These are phyloP conservation scores for Insectozyma bohioensis DNA, from an alignment of 1,139 yeast species.

Conservation along the genomic window DNA sequence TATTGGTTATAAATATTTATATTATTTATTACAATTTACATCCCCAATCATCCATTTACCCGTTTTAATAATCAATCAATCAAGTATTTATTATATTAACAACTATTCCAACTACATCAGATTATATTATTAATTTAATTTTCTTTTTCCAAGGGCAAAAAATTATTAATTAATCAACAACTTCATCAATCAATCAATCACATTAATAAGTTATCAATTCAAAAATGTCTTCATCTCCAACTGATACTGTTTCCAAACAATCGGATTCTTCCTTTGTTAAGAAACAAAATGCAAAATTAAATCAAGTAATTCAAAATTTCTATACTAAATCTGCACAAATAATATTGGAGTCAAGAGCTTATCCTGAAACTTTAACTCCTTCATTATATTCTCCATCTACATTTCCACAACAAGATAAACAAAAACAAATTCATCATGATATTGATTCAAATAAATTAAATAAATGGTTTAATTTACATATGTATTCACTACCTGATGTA, in stretches of 20 bases:
- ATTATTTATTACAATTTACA: neutral
- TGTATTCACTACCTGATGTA: constrained; percentile 41
- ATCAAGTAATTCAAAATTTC: constrained; percentile 61
- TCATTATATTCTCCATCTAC: constrained; percentile 7
- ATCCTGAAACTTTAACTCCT: constrained; percentile 13
- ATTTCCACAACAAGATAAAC: constrained; percentile 1
- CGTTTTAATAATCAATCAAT: neutral
- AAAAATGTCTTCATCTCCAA: neutral
- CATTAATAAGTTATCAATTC: constrained; percentile 36
- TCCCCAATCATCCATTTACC: no score
- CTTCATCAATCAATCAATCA: constrained; percentile 47
- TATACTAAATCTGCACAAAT: constrained; percentile 71
- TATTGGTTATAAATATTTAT: no score
- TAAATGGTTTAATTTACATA: constrained; percentile 71
- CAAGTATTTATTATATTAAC: neutral
- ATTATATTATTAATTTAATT: no score
- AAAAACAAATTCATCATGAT: constrained; percentile 1
- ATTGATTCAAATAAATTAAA: constrained; percentile 31
- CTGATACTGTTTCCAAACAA: no score
- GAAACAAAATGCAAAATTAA: constrained; percentile 34
- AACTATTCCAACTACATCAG: neutral
- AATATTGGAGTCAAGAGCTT: constrained; percentile 23
- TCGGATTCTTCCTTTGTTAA: constrained; percentile 22
- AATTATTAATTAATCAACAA: no score
- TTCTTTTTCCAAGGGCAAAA: no score